Base-by-base conservation (phyloP, 2,329 filamentous ascomycete species). In the Cladosporium colombiae region DNA sequence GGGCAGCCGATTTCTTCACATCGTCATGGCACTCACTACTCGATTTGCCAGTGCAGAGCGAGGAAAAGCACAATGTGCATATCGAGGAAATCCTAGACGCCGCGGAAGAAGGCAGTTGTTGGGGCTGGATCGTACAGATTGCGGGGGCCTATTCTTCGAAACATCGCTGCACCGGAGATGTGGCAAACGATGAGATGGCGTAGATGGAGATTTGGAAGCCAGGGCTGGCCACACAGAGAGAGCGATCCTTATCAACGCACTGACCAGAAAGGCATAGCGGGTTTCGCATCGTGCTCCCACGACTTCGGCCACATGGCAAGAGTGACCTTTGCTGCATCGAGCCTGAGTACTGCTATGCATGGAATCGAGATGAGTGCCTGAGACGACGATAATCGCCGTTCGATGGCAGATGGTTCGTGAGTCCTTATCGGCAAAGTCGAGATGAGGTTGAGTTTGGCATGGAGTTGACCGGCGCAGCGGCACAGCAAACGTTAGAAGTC, bases 391-490 rank as follows among this genome's bases (percentile, higher is more conserved):
- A 55, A 56, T 55, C 35, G 25, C 29, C 21, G 8, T 23, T 18
- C 5, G 21, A 35, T 35, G 31, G 14, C 23, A 37, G 33, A n/a
- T 56, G 50, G 49, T 63, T 56, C 50, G 61, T 33, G 18, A 35
- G 31, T 62, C 21, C 44, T 65, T 58, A 65, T 58, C 55, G 50
- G 53, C 13, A n/a, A 40, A 44, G 62, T 58, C 29, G 62, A 58
- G 62, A 65, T 65, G 62, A 65, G 29, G 62, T 65, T 46, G 62
- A 52, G 35, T 53, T 21, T 53, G 62, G 55, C 37, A 18, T 60
- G 62, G 58, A 31, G 60, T 33, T 7, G 16, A 11, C 23, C 29
- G 53, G 29, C 52, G 52, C 52, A 31, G 52, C 29, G 31, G 52
- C 27, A 55, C 52, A 23, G 56, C 6, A 33, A 44, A 27, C 56